phyloP scores from a whole-genome alignment of 2,329 filamentous ascomycete genomes.

The Volutella citrinella region DNA sequence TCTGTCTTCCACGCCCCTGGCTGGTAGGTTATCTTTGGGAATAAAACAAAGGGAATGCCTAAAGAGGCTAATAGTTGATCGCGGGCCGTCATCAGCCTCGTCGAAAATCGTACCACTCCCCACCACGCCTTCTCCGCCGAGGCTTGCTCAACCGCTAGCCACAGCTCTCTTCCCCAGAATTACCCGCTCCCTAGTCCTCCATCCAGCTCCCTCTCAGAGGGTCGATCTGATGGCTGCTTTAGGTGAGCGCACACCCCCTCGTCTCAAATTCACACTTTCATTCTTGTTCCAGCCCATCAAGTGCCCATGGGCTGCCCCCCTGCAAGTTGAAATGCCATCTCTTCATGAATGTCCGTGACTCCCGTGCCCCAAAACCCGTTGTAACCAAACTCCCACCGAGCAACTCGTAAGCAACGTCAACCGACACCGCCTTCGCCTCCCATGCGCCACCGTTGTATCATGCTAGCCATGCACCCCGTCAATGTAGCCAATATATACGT shows the following conservation, averaged over 20 bases:
- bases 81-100: slow-evolving; percentile 25
- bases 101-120: slow-evolving; percentile 27
- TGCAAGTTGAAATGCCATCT: slow-evolving; percentile 20
- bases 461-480: neutral
- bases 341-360: slow-evolving; percentile 28
- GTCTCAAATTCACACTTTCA: slow-evolving; percentile 11
- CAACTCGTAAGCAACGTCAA: slow-evolving; percentile 22
- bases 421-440: slow-evolving; percentile 30
- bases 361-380: slow-evolving; percentile 21
- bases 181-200: slow-evolving; percentile 21
- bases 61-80: slow-evolving; percentile 18
- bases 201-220: no score
- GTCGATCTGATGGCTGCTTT: slow-evolving; percentile 23
- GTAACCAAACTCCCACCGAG: slow-evolving; percentile 25
- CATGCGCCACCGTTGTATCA: slow-evolving; percentile 17
- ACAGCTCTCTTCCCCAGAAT: no score
- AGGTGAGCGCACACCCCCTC: slow-evolving; percentile 18
- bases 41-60: slow-evolving; percentile 27
- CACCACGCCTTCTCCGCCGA: no score
- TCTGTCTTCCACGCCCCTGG: no score
- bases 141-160: no score
- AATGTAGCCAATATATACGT: neutral
- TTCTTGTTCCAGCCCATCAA: no score
- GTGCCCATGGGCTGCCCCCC: slow-evolving; percentile 6
- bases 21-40: no score